Percentiles rank a stretch among this genome's conserved stretches.
Conservation (phyloP, 257 asterid genomes). For the Solanum medicagineum region DNA sequence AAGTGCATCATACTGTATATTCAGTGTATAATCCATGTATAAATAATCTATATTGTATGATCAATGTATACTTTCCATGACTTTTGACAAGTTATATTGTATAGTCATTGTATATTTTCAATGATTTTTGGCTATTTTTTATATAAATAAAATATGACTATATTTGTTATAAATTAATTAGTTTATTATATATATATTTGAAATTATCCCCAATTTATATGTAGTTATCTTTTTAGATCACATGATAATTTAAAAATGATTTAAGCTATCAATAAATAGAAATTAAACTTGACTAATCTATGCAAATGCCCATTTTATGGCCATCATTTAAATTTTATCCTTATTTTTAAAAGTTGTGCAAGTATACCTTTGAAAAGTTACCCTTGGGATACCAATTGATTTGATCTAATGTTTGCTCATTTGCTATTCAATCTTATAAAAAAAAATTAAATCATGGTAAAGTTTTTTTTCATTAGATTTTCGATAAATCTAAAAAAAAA, state of each 20-base stretch:
- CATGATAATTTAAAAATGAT: not conserved
- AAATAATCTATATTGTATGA: too few species aligned
- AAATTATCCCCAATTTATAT: not conserved
- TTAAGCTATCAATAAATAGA: not conserved
- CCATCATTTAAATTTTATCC: not conserved
- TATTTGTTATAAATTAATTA: too few species aligned
- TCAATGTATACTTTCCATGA: too few species aligned
- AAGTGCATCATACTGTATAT: too few species aligned
- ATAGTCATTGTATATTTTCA: too few species aligned
- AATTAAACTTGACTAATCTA: not conserved
- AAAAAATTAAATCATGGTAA: not conserved
- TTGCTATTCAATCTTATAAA: not conserved
- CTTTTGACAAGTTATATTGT: too few species aligned
- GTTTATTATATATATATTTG: too few species aligned
- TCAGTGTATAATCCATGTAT: too few species aligned
- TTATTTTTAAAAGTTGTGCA: not conserved
- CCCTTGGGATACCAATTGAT: too few species aligned
- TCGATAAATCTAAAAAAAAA: not conserved
- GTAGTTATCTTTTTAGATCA: not conserved
- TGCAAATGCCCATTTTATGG: not conserved
- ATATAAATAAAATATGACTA: too few species aligned
- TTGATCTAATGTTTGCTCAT: not conserved
- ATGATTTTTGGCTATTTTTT: too few species aligned
- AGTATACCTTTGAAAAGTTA: not conserved
- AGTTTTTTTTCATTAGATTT: not conserved